Evolutionary conservation across 495 filamentous ascomycete species (phyloP).

Genomic region (Penicillium psychrofluorescens): DNA sequence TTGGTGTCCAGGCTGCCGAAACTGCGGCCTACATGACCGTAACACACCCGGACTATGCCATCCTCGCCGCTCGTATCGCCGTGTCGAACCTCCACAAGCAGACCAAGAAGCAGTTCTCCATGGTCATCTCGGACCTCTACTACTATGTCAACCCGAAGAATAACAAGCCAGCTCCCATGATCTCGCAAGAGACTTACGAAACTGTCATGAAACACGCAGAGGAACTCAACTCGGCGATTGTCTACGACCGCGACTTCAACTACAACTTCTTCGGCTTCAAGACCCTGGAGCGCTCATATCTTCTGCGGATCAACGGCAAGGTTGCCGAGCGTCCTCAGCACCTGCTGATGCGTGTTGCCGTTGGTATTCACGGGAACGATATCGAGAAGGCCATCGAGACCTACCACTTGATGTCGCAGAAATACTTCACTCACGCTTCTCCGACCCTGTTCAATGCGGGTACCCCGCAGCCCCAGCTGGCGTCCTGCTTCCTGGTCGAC

Average conservation of each 20-base stretch:
- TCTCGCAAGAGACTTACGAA: slow-evolving; percentile 79
- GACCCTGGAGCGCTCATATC: slow-evolving; percentile 94
- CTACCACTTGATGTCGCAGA: slow-evolving; percentile 96
- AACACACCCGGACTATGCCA: slow-evolving; percentile 97
- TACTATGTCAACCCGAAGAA: slow-evolving; percentile 97
- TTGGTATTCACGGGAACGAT: slow-evolving; percentile 92
- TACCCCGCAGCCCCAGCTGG: slow-evolving; percentile 85
- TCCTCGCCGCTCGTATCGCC: slow-evolving; percentile 95
- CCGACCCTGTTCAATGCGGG: slow-evolving; percentile 97
- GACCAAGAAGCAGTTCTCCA: slow-evolving; percentile 98
- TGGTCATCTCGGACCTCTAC: slow-evolving; percentile 87
- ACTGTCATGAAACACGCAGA: slow-evolving; percentile 91
- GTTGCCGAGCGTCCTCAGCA: slow-evolving; percentile 96
- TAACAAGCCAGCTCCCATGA: slow-evolving; percentile 78
- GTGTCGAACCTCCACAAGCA: slow-evolving; percentile 99
- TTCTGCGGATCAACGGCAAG: slow-evolving; percentile 85
- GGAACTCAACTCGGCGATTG: slow-evolving; percentile 95
- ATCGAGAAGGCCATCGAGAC: slow-evolving; percentile 93
- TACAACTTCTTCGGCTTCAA: slow-evolving; percentile 99
- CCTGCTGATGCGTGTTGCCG: slow-evolving; percentile 98
- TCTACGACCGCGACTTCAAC: slow-evolving; percentile 99
- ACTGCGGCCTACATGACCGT: slow-evolving; percentile 99
- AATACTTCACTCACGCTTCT: slow-evolving; percentile 96
- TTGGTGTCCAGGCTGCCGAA: slow-evolving; percentile 71
- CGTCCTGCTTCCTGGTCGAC: slow-evolving; percentile 95